Base-by-base conservation (phyloP, 805 yeast species). In the Candida jianshihensis region DNA sequence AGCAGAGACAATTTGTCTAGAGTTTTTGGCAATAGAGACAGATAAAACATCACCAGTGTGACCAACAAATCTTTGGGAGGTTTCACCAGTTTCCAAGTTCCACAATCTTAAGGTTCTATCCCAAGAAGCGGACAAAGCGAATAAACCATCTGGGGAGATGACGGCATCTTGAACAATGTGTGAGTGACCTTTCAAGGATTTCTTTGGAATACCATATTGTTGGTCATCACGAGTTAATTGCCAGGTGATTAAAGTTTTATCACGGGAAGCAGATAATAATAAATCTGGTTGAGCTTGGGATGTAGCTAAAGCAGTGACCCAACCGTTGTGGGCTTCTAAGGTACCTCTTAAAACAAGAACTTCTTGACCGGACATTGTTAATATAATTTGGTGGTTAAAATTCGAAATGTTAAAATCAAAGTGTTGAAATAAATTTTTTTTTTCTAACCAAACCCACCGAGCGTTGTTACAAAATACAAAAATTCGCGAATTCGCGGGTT, bases 281-380 rank as follows among this genome's bases (percentile, higher is more conserved):
- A 92, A 75, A 73, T 92, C 96, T 73, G 98, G 98, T 81, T 88
- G 86, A 67, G 89, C 88, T 63, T 88, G 83, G 66, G 95, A 81
- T 74, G 97, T 92, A 72, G 97, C 95, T 62, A 92, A 78, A 68
- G 96, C 79, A 54, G 98, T 92, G 64, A 92, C 98, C 97, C 97
- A 90, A 64, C 87, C 87, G 72, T 76, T 78, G 81, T 81, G 87
- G 64, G 87, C 96, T 77, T 90, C 97, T 69, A 92, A 83, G 81
- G 97, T 86, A 70, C 97, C 99, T 82, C 97, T 89, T 71, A 92
- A 85, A 71, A 90, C 96, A 77, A 90, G 80, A 81, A 89, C 95
- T 85, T 89, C 97, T 71, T 77, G 81, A 62, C 75, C 77, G 70
- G 88, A 74, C 89, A 82, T 82, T 57, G 29, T 26, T 14, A 6